These are phyloP conservation scores for Trametes punicea DNA, from an alignment of 768 basidiomycete genomes.

Conservation along the genomic window DNA sequence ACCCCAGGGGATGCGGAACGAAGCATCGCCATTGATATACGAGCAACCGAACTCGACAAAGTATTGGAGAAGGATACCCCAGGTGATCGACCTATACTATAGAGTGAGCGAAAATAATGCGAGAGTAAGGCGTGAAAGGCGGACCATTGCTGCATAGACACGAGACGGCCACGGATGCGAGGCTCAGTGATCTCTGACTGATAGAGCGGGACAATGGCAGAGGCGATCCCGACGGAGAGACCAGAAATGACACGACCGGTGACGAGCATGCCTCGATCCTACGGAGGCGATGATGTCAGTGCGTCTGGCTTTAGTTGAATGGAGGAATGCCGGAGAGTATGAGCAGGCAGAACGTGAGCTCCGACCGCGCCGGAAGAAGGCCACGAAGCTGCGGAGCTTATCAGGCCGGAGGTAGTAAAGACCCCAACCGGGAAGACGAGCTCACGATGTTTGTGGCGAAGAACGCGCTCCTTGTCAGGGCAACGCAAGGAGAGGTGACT, in stretches of 20 bases:
- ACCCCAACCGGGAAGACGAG: neutral
- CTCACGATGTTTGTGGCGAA: too few species aligned
- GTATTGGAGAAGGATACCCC: constrained; percentile 76
- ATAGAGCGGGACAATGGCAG: constrained; percentile 68
- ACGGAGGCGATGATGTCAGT: neutral
- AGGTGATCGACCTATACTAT: constrained; percentile 49
- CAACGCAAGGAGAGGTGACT: constrained; percentile 14
- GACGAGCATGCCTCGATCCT: constrained; percentile 77
- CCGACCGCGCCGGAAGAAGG: neutral
- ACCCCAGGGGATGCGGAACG: constrained; percentile 80
- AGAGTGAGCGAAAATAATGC: neutral
- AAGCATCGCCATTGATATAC: constrained; percentile 64
- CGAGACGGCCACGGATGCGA: constrained; percentile 68
- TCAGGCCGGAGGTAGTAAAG: neutral
- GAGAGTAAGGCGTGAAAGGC: neutral
- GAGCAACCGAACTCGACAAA: constrained; percentile 76
- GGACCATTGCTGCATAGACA: constrained; percentile 72
- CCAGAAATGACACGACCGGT: constrained; percentile 54
- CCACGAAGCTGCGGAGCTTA: constrained; percentile 1
- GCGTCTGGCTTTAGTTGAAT: neutral
- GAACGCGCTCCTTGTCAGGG: neutral
- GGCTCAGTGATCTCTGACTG: constrained; percentile 75
- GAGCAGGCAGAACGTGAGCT: neutral
- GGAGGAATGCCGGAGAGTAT: neutral
- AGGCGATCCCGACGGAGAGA: constrained; percentile 62